phyloP scores from a whole-genome alignment of 352 stramenopile genomes.

The Pythium apleroticum region DNA sequence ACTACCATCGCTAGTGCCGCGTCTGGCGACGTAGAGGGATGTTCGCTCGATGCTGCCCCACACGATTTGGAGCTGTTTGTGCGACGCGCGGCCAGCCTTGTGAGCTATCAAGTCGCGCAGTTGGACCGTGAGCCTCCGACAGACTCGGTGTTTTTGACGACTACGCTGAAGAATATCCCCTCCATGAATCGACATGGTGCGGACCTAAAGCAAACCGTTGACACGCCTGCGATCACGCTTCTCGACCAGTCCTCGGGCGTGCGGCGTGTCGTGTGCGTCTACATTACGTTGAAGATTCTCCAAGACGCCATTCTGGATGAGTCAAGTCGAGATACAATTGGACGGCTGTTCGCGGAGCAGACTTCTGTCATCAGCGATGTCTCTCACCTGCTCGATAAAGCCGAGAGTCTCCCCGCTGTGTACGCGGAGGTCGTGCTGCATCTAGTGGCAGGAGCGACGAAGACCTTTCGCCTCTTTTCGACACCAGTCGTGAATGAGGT shows the following conservation, averaged over 20 bases:
- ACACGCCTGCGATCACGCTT: neutral
- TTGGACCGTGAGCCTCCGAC: neutral
- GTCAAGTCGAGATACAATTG: neutral
- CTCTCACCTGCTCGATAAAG: neutral
- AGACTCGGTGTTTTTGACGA: neutral
- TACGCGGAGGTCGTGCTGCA: neutral
- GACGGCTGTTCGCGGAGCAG: conserved; percentile 1
- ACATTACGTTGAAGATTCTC: neutral
- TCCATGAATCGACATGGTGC: neutral
- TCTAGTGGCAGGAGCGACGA: neutral
- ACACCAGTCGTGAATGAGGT: neutral
- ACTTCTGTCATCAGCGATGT: conserved; percentile 6
- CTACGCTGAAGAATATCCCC: neutral
- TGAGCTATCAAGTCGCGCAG: neutral
- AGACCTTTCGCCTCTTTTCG: conserved; percentile 3
- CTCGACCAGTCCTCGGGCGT: neutral
- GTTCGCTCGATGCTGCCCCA: neutral
- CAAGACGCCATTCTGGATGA: neutral
- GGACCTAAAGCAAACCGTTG: neutral
- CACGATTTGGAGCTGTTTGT: neutral
- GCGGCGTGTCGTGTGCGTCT: neutral
- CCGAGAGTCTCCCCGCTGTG: neutral
- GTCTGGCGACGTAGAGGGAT: neutral
- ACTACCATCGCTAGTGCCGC: no score
- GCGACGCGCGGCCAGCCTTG: neutral